Base-by-base conservation (phyloP, 345 rosid species). In the Alliaria petiolata region DNA sequence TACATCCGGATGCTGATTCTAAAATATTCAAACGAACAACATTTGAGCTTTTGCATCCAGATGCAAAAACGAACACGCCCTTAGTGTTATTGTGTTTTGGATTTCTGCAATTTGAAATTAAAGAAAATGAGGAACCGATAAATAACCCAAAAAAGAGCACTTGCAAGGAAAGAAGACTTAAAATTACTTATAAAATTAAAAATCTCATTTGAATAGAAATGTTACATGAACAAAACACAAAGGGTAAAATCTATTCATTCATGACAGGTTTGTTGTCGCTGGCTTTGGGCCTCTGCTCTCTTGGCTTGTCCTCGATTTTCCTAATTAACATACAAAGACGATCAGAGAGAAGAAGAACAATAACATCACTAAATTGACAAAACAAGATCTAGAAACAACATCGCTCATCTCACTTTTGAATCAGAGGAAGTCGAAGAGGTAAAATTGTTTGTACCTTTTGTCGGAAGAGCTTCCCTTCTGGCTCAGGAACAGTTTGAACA, bases 261-360 rank as follows among this genome's bases (percentile, higher is more conserved):
- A 95, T 91, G 25, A 95, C 89, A 49, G 99, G 99, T 68, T 95
- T 95, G 76, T 95, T 95, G 85, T 95, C 99, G 60, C 67, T 95
- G 12, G 98, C 96, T 83, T 91, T 95, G 45, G 88, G 87, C 70
- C 64, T 91, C 62, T 91, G 97, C 33, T 92, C 98, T 84, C 90
- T 95, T 2, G 99, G 98, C 82, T 81, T 95, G 81, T 95, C 99
- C 56, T 95, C 96, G 71, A 72, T 71, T 84, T 86, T 28, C 31
- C 31, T 28, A 28, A 28, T 28, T 28, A 28, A 26, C 20, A 59
- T 5, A 30, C 8, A 6, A 64, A 4, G 15, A 4, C 2, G 35
- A 26, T 1, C n/a, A 42, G 7, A 19, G 28, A 34, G 19, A 31
- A 12, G 5, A 34, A 40, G 8, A 45, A 8, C 13, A 38, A 13